Evolutionary conservation across 768 basidiomycete genomes (phyloP).

Genomic region (Panellus pusillus): DNA sequence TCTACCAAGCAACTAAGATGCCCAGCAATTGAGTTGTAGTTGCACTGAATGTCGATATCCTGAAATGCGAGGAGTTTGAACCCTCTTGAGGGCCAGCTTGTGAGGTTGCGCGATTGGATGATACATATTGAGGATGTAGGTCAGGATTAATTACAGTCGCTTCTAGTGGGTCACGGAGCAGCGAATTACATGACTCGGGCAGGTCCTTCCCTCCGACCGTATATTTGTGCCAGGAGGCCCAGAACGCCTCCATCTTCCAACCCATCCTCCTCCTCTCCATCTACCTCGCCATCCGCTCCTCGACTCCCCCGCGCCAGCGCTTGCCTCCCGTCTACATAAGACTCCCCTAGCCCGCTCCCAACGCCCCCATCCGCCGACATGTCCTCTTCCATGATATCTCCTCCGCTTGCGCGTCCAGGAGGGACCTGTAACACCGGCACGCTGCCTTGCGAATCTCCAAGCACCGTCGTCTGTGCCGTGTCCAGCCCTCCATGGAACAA

Average conservation of each 20-base stretch:
- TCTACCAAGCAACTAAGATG: too few relatives aligned
- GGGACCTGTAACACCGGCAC: constrained; percentile 25
- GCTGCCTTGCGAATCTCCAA: constrained; percentile 76
- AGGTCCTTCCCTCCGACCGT: constrained; percentile 59
- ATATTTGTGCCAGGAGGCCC: constrained; percentile 85
- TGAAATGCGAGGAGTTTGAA: too few relatives aligned
- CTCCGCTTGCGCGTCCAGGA: constrained; percentile 11
- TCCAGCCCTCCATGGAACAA: constrained; percentile 47
- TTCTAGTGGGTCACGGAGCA: too few relatives aligned
- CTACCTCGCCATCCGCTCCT: constrained; percentile 43
- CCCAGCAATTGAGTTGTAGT: too few relatives aligned
- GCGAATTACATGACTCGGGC: constrained; percentile 39
- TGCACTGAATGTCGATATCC: too few relatives aligned
- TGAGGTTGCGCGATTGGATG: too few relatives aligned
- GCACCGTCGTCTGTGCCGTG: constrained; percentile 68
- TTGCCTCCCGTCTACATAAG: constrained; percentile 72
- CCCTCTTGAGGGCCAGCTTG: too few relatives aligned
- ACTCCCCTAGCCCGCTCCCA: constrained; percentile 63
- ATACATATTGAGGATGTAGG: too few relatives aligned
- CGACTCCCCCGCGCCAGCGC: constrained; percentile 28
- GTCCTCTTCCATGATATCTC: constrained; percentile 45
- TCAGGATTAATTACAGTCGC: too few relatives aligned
- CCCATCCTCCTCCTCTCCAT: constrained; percentile 58
- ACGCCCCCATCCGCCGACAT: constrained; percentile 54
- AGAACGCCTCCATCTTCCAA: constrained; percentile 82